A percentile compares a stretch with the other conserved stretches of the same genome.
Conservation (phyloP, 805 yeast genomes). For the Clavispora phyllophila region DNA sequence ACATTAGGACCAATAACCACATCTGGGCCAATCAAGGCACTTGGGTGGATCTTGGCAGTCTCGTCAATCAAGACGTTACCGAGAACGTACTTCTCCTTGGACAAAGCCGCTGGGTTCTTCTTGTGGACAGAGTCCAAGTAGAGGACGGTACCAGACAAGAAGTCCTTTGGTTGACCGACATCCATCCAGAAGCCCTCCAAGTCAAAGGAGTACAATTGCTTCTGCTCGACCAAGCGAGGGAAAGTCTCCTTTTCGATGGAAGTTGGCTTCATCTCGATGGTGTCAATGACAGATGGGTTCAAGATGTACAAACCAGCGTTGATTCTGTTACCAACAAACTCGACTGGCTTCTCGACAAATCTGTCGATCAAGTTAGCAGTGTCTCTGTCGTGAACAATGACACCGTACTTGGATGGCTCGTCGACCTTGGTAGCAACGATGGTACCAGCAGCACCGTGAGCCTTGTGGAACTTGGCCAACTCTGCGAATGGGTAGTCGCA, state of each 20-base stretch:
- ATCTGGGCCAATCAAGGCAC: conserved; percentile 96
- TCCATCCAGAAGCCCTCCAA: conserved; percentile 99
- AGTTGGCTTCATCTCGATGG: conserved; percentile 97
- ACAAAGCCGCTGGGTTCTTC: conserved; percentile 68
- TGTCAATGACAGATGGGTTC: conserved; percentile 95
- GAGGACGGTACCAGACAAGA: conserved; percentile 90
- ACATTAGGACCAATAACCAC: conserved; percentile 97
- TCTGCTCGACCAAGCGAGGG: conserved; percentile 90
- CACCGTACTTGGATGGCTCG: conserved; percentile 99
- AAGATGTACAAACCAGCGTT: conserved; percentile 98
- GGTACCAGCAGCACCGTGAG: conserved; percentile 97
- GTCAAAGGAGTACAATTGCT: conserved; percentile 88
- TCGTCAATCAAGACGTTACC: conserved; percentile 95
- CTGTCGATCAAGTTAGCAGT: conserved; percentile 95
- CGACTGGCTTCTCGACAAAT: conserved; percentile 98
- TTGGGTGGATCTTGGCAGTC: conserved; percentile 85
- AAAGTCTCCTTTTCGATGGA: conserved; percentile 99
- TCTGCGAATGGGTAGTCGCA: conserved; percentile 97
- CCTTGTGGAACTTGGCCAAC: conserved; percentile 85
- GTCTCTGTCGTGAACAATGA: conserved; percentile 94
- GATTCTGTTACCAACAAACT: conserved; percentile 99
- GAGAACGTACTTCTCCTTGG: conserved; percentile 66
- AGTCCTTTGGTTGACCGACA: conserved; percentile 99
- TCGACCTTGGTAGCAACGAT: conserved; percentile 99
- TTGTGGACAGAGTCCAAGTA: conserved; percentile 83